Evolutionary conservation across 225 moss, liverwort and hornwort genomes (phyloP), one percentile per base, ranked within the genome.

Genomic region (Polytrichum commune): DNA sequence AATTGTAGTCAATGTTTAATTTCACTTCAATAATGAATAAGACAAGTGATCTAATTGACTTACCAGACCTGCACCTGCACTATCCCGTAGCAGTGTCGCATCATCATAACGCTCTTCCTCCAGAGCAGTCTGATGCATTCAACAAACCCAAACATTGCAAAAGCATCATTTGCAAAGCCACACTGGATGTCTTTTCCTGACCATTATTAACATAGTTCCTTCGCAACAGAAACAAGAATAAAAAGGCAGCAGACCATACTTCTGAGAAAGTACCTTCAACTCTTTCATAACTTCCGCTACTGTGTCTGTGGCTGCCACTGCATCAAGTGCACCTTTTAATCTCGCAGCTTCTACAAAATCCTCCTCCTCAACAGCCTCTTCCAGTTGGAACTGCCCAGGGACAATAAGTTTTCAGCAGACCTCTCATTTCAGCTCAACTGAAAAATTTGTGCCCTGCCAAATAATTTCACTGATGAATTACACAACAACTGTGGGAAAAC

Each of bases 31-130:
- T 46, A 18, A 54, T 32, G 18, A 19, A 32, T 56, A 54, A 58
- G 24, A n/a, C 58, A 58, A 20, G 58, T 58, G 58, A 58, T 24
- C 3, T 6, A 58, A 10, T 24, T 24, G 54, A 66, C 85, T 78
- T 86, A 96, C 98, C 93, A 98, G 81, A 33, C 98, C 98, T 57
- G 91, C 98, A 71, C 93, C 89, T 60, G 93, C 98, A 78, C 87
- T 87, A 65, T 98, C 98, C 74, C 98, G 85, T 56, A 93, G 82
- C 32, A 75, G 77, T 27, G 93, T 88, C 6, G 98, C 98, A 78
- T 95, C 98, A 67, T 80, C 75, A 3, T 98, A 98, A 19, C 95
- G 88, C 75, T 98, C 98, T 82, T 95, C 95, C 60, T 82, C 78
- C 71, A 98, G 76, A 62, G 98, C 93, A 62, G 77, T 83, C 98